Base-by-base conservation (phyloP, 2,329 filamentous ascomycete genomes). In the Hymenoscyphus scutula region DNA sequence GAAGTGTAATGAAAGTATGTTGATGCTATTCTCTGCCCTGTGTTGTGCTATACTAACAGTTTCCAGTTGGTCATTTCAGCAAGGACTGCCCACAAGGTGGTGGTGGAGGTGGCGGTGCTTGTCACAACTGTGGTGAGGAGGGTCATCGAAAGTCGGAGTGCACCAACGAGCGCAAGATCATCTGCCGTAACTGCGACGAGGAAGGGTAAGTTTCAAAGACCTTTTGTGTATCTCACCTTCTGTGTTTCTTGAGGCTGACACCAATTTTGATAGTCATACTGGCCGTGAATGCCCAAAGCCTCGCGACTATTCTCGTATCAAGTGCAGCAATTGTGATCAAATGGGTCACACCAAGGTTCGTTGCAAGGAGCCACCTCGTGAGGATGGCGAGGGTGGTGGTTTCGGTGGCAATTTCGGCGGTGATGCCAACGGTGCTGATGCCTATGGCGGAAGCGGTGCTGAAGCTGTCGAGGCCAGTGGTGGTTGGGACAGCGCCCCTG, bases 31-130 rank as follows among this genome's bases (percentile, higher is more conserved):
- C 19, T 45, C 1, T 25, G 5, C 29, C 6, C n/a, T 37, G 11
- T 51, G n/a, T 61, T 41, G 13, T 30, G 15, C 34, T 23, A 17
- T 53, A 57, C 48, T 53, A 32, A 25, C 37, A 5, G 25, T 55
- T 53, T 10, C 19, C 61, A 87, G 81, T 76, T 61, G 87, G 87
- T 2, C 87, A 90, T 69, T 86, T 86, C 69, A 80, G 82, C 37
- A 80, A 79, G 48, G 86, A 89, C 70, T 90, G 87, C 71, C 86
- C 88, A 30, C 78, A 86, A 73, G 86, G 82, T 17, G 80, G 81
- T 62, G 82, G 84, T 63, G 77, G 81, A 72, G 79, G 79, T 67
- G 70, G 76, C 77, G 73, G 80, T 72, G 78, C 74, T 30, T 86
- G 84, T 73, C 80, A 65, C 56, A 71, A 70, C 58, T 71, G 68